These are phyloP conservation scores for Clathrospora elynae DNA, from an alignment of 2,329 filamentous ascomycete genomes.

Conservation along the genomic window DNA sequence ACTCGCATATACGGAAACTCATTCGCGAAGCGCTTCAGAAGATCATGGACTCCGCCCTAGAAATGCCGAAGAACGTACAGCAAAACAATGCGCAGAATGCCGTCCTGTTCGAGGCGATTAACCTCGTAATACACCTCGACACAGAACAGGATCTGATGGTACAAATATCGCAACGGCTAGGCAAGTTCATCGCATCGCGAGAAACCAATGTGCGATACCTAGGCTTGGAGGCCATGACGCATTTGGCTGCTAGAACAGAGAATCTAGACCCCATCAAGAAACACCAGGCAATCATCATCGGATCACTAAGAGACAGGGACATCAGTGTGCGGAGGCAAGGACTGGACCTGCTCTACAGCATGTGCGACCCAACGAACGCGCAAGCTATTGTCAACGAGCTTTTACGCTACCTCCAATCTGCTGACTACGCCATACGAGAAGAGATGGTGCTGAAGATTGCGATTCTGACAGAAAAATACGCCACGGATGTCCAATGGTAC, in stretches of 20 bases:
- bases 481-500: conserved; percentile 98
- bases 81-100: conserved; percentile 99
- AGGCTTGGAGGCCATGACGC: conserved; percentile 95
- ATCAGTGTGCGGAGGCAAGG: conserved; percentile 97
- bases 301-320: conserved; percentile 90
- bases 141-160: conserved; percentile 95
- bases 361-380: conserved; percentile 97
- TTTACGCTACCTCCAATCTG: conserved; percentile 90
- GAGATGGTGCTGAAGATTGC: conserved; percentile 99
- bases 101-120: conserved; percentile 97
- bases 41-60: conserved; percentile 88
- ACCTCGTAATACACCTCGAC: conserved; percentile 95
- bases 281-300: conserved; percentile 94
- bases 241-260: conserved; percentile 90
- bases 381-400: conserved; percentile 92
- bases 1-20: conserved; percentile 87
- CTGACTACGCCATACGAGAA: conserved; percentile 96
- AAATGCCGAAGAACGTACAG: conserved; percentile 96
- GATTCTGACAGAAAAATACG: conserved; percentile 97
- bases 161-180: conserved; percentile 87
- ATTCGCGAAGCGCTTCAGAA: conserved; percentile 90
- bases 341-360: conserved; percentile 95
- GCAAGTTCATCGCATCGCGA: conserved; percentile 93
- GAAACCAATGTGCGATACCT: conserved; percentile 98
- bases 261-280: conserved; percentile 97